phyloP scores from a whole-genome alignment of 768 basidiomycete genomes.

The Mycena crocata region DNA sequence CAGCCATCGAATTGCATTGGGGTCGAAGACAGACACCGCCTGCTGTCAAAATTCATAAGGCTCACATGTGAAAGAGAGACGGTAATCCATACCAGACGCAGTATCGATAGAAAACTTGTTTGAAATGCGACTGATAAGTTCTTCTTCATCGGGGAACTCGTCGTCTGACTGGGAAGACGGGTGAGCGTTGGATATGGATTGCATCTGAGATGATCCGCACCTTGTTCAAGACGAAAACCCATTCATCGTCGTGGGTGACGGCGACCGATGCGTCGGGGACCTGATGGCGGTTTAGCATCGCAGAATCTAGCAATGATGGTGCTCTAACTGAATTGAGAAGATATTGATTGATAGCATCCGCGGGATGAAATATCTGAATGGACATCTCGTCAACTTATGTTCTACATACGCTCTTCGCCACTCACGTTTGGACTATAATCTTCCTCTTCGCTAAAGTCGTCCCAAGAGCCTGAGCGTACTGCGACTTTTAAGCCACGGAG shows the following conservation, averaged over 20 bases:
- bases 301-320: neutral
- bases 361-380: neutral
- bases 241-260: conserved; percentile 10
- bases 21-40: too few relatives aligned
- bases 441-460: too few relatives aligned
- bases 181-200: neutral
- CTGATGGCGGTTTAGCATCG: neutral
- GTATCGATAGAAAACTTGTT: too few relatives aligned
- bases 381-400: neutral
- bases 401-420: too few relatives aligned
- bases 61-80: too few relatives aligned
- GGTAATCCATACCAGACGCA: too few relatives aligned
- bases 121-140: neutral
- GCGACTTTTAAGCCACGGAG: conserved; percentile 30
- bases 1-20: too few relatives aligned
- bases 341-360: neutral
- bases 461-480: too few relatives aligned
- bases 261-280: neutral
- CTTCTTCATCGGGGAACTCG: neutral
- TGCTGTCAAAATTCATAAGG: too few relatives aligned
- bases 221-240: neutral
- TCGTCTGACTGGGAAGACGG: neutral
- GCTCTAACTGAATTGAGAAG: neutral
- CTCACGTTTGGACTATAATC: too few relatives aligned
- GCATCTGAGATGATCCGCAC: neutral